Conservation (phyloP, 768 basidiomycete species). For the Lentinula detonsa region DNA sequence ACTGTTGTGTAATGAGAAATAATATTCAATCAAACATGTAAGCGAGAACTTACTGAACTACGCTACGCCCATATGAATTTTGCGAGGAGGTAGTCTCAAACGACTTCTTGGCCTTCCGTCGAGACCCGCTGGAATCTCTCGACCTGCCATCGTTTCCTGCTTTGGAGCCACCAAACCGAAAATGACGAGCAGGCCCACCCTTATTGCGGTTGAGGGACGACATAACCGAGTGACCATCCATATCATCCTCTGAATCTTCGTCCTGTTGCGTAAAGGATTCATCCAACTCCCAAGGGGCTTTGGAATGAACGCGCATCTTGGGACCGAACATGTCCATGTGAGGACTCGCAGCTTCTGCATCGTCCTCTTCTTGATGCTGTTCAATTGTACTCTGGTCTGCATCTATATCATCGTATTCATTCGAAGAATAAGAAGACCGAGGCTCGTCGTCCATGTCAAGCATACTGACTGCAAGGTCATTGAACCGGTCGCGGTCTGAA, state of each 20-base stretch:
- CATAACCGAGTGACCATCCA: conserved; percentile 20
- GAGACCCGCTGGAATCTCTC: conserved; percentile 60
- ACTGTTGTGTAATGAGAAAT: conserved; percentile 24
- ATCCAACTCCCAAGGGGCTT: conserved; percentile 76
- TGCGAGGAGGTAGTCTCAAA: conserved; percentile 52
- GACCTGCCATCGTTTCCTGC: conserved; percentile 32
- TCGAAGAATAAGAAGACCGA: conserved; percentile 26
- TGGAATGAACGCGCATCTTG: conserved; percentile 77
- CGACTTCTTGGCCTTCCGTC: conserved; percentile 45
- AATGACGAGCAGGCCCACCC: conserved; percentile 12
- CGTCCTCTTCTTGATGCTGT: conserved; percentile 33
- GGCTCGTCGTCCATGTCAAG: conserved; percentile 54
- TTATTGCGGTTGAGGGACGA: conserved; percentile 16
- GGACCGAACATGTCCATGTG: conserved; percentile 76
- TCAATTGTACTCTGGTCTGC: conserved; percentile 23
- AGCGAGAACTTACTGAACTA: conserved; percentile 49
- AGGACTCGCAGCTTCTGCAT: conserved; percentile 37
- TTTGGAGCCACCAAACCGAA: conserved; percentile 41
- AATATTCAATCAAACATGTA: conserved; percentile 1
- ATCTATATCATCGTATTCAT: conserved; percentile 22
- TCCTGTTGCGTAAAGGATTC: conserved; percentile 40
- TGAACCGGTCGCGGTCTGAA: conserved; percentile 32
- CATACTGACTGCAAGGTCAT: conserved; percentile 44
- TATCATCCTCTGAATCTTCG: conserved; percentile 36
- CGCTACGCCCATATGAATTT: conserved; percentile 43